These are phyloP conservation scores for Gossypium anomalum DNA, from an alignment of 345 rosid species.

Conservation along the genomic window DNA sequence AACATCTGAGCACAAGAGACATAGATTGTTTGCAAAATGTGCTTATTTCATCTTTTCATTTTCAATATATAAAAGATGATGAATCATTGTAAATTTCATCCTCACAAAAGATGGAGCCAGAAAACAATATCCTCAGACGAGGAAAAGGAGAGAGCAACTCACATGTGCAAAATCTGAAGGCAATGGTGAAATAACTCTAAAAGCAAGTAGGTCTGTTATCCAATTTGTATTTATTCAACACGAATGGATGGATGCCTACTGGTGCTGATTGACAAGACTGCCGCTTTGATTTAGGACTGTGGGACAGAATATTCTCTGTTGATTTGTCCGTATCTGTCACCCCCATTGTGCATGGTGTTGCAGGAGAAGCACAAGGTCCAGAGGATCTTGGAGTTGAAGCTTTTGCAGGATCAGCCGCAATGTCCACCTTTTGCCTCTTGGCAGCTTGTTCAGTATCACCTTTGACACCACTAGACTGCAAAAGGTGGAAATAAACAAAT, in stretches of 20 bases:
- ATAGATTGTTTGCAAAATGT: neutral
- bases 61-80: neutral
- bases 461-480: slow-evolving; percentile 74
- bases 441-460: slow-evolving; percentile 65
- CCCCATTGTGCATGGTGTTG: slow-evolving; percentile 13
- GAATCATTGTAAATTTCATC: neutral
- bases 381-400: slow-evolving; percentile 28
- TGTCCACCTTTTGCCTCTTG: slow-evolving; percentile 54
- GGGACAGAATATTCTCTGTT: slow-evolving; percentile 33
- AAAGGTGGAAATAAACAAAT: slow-evolving; percentile 14
- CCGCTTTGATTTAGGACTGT: slow-evolving; percentile 40
- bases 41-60: neutral
- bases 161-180: slow-evolving; percentile 75
- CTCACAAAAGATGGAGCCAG: neutral
- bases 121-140: neutral
- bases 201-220: slow-evolving; percentile 76
- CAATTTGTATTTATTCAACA: slow-evolving; percentile 59
- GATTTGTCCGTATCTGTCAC: slow-evolving; percentile 34
- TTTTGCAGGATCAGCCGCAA: slow-evolving; percentile 35
- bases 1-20: neutral
- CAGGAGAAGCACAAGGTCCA: slow-evolving; percentile 30
- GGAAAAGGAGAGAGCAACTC: slow-evolving; percentile 29
- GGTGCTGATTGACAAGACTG: slow-evolving; percentile 33
- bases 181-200: slow-evolving; percentile 68
- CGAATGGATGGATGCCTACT: slow-evolving; percentile 32